Base-by-base conservation (phyloP, 1,284 basidiomycete genomes). In the Pseudozyma pruni region DNA sequence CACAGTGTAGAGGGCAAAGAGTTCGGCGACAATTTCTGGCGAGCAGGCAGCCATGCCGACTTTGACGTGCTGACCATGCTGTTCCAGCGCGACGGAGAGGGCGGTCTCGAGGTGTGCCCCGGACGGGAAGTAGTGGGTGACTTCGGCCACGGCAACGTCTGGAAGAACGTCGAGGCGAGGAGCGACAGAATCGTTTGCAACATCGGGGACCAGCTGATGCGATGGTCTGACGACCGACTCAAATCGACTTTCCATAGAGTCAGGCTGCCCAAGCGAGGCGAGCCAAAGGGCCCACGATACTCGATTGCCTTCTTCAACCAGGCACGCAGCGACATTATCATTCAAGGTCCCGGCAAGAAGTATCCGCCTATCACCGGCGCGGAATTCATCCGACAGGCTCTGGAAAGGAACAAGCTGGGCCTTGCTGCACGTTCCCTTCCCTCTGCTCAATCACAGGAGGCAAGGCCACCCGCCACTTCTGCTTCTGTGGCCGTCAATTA, bases 151-250 rank as follows among this genome's bases (percentile, higher is more conserved):
- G 89, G 88, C 71, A 76, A 83, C 84, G 83, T 85, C 19, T 87
- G 85, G 4, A 84, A 84, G 2, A 86, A 87, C 0, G 75, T 88
- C 4, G 83, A 85, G 7, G 86, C 75, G 9, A 35, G 62, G 8
- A 41, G 56, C n/a, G 74, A 86, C 2, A 84, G 87, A 0, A 81
- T 88, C n/a, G 83, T 88, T 16, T 86, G 89, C 48, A 89, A 89
- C 69, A 87, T 87, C 5, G 88, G 87, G 4, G 87, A 89, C 72
- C 86, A 88, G 62, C 78, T 89, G 58, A 87, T 87, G 86, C 82
- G 87, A 64, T 89, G 88, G 88, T 86, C 86, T 0, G 88, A 89
- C 69, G 87, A 88, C 72, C 85, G 83, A 3, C 86, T 89, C 27
- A 85, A 86, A 64, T 88, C 87, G 59, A 87, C 88, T 0, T 79